A percentile compares a stretch with the other conserved stretches of the same genome.
phyloP scores from a whole-genome alignment of 1,284 basidiomycete genomes.

The Cryptococcus neoformans region DNA sequence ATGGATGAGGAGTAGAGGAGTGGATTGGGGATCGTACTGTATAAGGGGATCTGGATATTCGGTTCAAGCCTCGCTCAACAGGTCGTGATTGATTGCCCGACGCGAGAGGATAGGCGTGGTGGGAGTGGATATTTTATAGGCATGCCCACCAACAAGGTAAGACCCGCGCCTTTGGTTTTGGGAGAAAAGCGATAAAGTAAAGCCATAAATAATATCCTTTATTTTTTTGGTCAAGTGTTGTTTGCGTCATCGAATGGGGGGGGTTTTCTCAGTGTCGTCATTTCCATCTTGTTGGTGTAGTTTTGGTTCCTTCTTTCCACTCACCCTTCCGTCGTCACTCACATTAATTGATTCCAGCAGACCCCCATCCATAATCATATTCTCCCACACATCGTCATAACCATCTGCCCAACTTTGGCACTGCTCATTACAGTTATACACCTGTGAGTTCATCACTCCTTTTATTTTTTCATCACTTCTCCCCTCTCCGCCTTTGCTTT shows the following conservation, averaged over 20 bases:
- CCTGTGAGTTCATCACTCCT: too few species aligned
- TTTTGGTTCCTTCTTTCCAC: too few species aligned
- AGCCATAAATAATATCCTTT: background rate
- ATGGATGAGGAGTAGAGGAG: too few species aligned
- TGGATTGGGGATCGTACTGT: background rate
- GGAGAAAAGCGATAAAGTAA: constrained; percentile 12
- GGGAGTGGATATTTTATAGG: too few species aligned
- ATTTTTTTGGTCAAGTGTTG: constrained; percentile 51
- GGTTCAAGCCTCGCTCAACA: background rate
- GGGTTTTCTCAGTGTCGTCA: too few species aligned
- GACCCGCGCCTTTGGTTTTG: background rate
- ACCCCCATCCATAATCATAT: too few species aligned
- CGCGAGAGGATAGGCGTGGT: constrained; percentile 2
- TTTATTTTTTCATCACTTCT: too few species aligned
- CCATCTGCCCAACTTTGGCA: background rate
- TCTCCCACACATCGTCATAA: background rate
- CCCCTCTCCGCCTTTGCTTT: background rate
- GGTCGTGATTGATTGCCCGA: background rate
- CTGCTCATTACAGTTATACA: too few species aligned
- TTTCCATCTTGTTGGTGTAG: too few species aligned
- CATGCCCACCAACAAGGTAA: background rate
- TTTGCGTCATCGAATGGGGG: too few species aligned
- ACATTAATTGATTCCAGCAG: too few species aligned
- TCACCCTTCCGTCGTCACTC: too few species aligned
- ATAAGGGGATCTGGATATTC: background rate